These are phyloP conservation scores for Clonostachys byssicola DNA, from an alignment of 2,329 filamentous ascomycete genomes.

Conservation along the genomic window DNA sequence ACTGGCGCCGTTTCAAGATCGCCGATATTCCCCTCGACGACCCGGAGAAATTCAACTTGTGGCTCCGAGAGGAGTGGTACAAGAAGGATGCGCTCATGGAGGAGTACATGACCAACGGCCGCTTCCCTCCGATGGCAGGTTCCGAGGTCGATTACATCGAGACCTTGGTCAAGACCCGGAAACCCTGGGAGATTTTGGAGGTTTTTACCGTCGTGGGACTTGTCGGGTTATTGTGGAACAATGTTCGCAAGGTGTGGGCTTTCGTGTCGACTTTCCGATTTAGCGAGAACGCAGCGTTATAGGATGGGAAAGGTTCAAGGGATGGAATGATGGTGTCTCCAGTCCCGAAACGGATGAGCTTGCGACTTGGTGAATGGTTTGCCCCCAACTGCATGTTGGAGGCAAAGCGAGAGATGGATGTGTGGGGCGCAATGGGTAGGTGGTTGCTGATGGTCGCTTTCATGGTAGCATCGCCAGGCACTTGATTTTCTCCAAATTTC, in stretches of 20 bases:
- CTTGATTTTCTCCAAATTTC: too few relatives aligned
- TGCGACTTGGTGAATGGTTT: too few relatives aligned
- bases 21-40: conserved; percentile 77
- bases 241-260: conserved; percentile 18
- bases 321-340: too few relatives aligned
- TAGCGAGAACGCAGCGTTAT: too few relatives aligned
- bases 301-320: too few relatives aligned
- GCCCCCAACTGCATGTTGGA: too few relatives aligned
- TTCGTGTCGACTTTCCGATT: background rate
- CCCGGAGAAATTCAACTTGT: conserved; percentile 71
- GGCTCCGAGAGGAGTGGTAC: conserved; percentile 83
- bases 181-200: conserved; percentile 51
- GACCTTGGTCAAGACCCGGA: conserved; percentile 50
- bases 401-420: too few relatives aligned
- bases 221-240: conserved; percentile 34
- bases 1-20: conserved; percentile 85
- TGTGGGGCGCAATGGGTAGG: too few relatives aligned
- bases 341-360: too few relatives aligned
- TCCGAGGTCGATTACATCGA: conserved; percentile 49
- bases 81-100: conserved; percentile 91
- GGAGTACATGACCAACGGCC: conserved; percentile 70
- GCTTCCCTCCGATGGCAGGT: conserved; percentile 69
- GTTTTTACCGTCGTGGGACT: conserved; percentile 46
- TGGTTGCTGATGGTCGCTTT: too few relatives aligned
- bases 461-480: too few relatives aligned